Evolutionary conservation across 805 yeast species (phyloP).

Genomic region (Candida fluviatilis): DNA sequence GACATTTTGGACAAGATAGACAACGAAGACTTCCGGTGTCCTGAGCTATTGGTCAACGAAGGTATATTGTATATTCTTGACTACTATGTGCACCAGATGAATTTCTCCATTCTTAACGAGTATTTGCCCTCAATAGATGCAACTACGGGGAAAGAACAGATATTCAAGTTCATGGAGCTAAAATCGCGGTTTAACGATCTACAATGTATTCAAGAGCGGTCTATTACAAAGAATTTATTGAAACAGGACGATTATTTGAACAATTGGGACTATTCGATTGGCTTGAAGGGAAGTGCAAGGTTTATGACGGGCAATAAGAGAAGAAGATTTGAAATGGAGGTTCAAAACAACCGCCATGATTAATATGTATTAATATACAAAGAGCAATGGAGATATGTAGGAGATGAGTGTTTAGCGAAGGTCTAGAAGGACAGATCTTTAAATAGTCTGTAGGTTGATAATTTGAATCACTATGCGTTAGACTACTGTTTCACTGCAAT

Average conservation of each 20-base stretch:
- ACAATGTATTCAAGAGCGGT: slow-evolving; percentile 25
- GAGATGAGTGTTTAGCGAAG: no score
- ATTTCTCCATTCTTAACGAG: slow-evolving; percentile 45
- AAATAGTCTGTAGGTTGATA: no score
- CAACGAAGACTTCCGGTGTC: slow-evolving; percentile 37
- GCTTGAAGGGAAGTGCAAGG: slow-evolving; percentile 40
- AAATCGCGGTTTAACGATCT: slow-evolving; percentile 40
- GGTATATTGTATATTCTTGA: slow-evolving; percentile 57
- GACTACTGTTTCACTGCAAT: no score
- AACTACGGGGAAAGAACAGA: slow-evolving; percentile 41
- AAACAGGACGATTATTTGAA: slow-evolving; percentile 45
- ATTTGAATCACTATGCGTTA: no score
- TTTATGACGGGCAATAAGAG: slow-evolving; percentile 51
- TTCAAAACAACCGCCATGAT: slow-evolving; percentile 9
- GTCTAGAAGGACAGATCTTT: no score
- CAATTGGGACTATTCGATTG: slow-evolving; percentile 39
- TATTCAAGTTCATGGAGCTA: slow-evolving; percentile 43
- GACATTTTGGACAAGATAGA: slow-evolving; percentile 29
- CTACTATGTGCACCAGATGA: slow-evolving; percentile 55
- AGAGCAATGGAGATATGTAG: no score
- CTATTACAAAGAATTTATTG: slow-evolving; percentile 18
- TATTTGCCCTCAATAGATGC: slow-evolving; percentile 34
- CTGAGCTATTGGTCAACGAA: slow-evolving; percentile 43
- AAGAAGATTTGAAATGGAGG: slow-evolving; percentile 41
- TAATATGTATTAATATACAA: not conserved